These are phyloP conservation scores for Entrophospora sp. DNA, from an alignment of 192 early-diverging fungal species.

Conservation along the genomic window DNA sequence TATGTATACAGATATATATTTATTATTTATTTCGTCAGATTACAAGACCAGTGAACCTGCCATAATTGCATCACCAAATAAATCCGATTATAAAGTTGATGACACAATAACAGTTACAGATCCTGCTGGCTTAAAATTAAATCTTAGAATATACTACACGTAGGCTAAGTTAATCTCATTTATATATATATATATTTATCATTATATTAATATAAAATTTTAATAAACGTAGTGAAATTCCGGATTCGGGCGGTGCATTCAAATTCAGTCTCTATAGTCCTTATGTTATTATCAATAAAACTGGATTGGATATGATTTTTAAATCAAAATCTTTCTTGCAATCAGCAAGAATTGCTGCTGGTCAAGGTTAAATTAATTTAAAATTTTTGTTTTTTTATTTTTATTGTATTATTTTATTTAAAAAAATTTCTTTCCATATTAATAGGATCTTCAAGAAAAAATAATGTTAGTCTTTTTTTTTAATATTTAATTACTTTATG, in stretches of 20 bases:
- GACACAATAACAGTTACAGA: constrained; percentile 64
- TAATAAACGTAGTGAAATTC: constrained; percentile 38
- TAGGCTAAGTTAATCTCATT: constrained; percentile 22
- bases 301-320: constrained; percentile 69
- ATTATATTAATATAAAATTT: neutral
- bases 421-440: too few relatives aligned
- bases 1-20: too few relatives aligned
- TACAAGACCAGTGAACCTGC: constrained; percentile 71
- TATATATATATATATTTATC: neutral
- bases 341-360: constrained; percentile 60
- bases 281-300: constrained; percentile 91
- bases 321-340: constrained; percentile 76
- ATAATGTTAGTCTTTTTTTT: too few relatives aligned
- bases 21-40: constrained; percentile 24
- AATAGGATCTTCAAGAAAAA: too few relatives aligned
- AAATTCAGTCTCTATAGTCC: constrained; percentile 89
- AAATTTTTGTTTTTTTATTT: neutral
- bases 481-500: too few relatives aligned
- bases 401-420: too few relatives aligned
- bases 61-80: constrained; percentile 75
- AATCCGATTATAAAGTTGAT: constrained; percentile 71
- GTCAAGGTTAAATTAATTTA: constrained; percentile 35
- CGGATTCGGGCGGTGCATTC: constrained; percentile 59
- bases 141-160: constrained; percentile 51
- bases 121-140: constrained; percentile 50